These are phyloP conservation scores for Ogataea polymorpha DNA, from an alignment of 805 yeast species.

Conservation along the genomic window DNA sequence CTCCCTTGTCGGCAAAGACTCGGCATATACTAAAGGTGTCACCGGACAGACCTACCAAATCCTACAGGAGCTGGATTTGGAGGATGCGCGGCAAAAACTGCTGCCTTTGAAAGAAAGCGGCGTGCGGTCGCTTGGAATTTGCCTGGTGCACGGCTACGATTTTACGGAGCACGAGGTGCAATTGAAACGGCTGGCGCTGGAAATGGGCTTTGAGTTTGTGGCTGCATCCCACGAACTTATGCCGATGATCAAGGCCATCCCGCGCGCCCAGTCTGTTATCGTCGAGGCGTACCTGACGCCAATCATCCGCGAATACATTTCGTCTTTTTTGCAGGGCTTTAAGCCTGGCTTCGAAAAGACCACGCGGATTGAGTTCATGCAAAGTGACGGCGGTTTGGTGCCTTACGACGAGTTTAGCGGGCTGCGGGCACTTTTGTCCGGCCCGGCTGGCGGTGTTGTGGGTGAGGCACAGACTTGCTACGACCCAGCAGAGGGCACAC, in stretches of 20 bases:
- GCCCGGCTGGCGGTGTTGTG: constrained; percentile 63
- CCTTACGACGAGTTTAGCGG: constrained; percentile 51
- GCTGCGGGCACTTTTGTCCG: constrained; percentile 49
- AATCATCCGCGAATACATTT: constrained; percentile 36
- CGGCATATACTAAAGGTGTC: constrained; percentile 7
- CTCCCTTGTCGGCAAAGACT: constrained; percentile 8
- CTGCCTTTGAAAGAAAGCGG: constrained; percentile 20
- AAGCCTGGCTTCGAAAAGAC: constrained; percentile 22
- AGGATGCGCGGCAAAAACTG: constrained; percentile 21
- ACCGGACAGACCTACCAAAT: constrained; percentile 21
- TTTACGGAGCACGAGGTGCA: constrained; percentile 36
- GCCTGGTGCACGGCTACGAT: constrained; percentile 37
- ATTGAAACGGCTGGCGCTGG: constrained; percentile 35
- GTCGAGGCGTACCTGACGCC: constrained; percentile 44
- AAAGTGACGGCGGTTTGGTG: constrained; percentile 54
- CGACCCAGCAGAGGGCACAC: constrained; percentile 17
- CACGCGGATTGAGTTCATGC: constrained; percentile 49
- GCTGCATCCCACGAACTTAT: constrained; percentile 35
- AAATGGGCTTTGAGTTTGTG: constrained; percentile 39
- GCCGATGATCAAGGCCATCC: constrained; percentile 35
- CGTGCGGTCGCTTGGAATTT: constrained; percentile 27
- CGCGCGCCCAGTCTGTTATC: constrained; percentile 35
- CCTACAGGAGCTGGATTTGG: constrained; percentile 21
- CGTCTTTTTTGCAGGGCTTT: constrained; percentile 35
- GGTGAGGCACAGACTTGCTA: constrained; percentile 50